Percentiles rank a stretch among this genome's conserved stretches.
These are phyloP conservation scores for Citeromyces nyonsensis DNA, from an alignment of 805 yeast genomes.

Conservation along the genomic window DNA sequence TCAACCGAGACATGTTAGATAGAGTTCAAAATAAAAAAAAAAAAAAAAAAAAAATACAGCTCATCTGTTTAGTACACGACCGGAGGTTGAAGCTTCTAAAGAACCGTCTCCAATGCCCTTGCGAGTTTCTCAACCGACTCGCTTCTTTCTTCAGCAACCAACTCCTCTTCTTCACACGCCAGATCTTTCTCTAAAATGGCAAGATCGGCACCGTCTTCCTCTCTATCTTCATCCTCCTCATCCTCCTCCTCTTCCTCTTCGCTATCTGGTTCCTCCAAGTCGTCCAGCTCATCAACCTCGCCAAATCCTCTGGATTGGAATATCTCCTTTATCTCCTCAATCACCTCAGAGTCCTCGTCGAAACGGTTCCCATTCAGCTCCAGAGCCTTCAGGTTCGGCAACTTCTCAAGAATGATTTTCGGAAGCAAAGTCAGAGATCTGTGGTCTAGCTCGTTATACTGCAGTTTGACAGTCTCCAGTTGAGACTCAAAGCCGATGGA, in stretches of 20 bases:
- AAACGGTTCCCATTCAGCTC: constrained; percentile 92
- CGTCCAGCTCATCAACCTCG: constrained; percentile 86
- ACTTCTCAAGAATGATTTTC: constrained; percentile 31
- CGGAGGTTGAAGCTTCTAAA: neutral
- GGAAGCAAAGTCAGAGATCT: constrained; percentile 46
- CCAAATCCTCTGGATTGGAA: constrained; percentile 68
- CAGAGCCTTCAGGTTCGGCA: constrained; percentile 46
- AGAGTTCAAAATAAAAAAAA: neutral
- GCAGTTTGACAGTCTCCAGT: constrained; percentile 53
- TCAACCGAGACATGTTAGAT: constrained; percentile 58
- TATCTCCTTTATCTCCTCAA: constrained; percentile 42
- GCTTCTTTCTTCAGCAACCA: constrained; percentile 22
- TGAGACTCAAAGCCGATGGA: constrained; percentile 16
- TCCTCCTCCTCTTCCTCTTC: constrained; percentile 57
- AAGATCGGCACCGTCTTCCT: constrained; percentile 39
- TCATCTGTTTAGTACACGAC: constrained; percentile 3
- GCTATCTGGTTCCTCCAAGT: constrained; percentile 71
- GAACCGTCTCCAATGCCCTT: constrained; percentile 28
- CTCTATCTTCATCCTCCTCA: constrained; percentile 35
- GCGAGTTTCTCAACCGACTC: constrained; percentile 40
- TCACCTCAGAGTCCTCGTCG: constrained; percentile 68
- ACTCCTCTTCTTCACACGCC: constrained; percentile 22
- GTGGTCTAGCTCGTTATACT: constrained; percentile 75
- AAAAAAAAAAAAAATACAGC: neutral
- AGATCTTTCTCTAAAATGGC: constrained; percentile 36